Evolutionary conservation across 164 flowering plant species (phyloP), one percentile per base, ranked within the genome.

Genomic region (Buxus sempervirens): DNA sequence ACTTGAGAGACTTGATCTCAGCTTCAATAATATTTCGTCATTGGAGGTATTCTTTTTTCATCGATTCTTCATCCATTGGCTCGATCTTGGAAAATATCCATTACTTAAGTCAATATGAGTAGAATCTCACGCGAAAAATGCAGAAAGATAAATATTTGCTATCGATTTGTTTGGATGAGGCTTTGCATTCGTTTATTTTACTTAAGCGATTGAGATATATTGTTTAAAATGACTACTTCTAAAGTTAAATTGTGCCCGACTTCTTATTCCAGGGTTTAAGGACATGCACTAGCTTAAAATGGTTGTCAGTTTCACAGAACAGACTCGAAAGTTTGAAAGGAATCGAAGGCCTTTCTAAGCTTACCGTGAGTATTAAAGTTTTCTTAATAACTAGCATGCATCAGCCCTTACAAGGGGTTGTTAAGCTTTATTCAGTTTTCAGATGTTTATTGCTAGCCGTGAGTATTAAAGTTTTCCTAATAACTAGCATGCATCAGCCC

Each of bases 251-350:
- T 20, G 21, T 15, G 58, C 26, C 60, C 0, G 18, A 32, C 3
- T 61, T 24, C 13, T 67, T 66, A 8, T 26, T 54, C 48, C 79
- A 91, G 98, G 96, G 85, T 10, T 77, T 94, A 80, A 75, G 70
- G 63, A 63, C 74, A 15, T 94, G 98, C 62, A 68, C 76, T 62
- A 89, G 82, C 71, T 85, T 94, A 78, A 91, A 90, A 74, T 94
- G 97, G 98, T 58, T 94, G 32, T 85, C 93, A 0, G 95, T 94
- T 56, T 73, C 73, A 25, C 84, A 91, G 63, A 94, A 90, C 82
- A 90, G 85, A 70, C 82, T 91, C 70, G 77, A 81, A 58, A 90
- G 81, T 81, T 82, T 94, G 81, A 82, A 81, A 77, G 98, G 98
- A 38, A 76, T 91, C 58, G 88, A 88, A 85, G 83, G 78, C 22